Evolutionary conservation across 306 rosid species (phyloP), one percentile per base, ranked within the genome.

Genomic region (Glycine tomentella): DNA sequence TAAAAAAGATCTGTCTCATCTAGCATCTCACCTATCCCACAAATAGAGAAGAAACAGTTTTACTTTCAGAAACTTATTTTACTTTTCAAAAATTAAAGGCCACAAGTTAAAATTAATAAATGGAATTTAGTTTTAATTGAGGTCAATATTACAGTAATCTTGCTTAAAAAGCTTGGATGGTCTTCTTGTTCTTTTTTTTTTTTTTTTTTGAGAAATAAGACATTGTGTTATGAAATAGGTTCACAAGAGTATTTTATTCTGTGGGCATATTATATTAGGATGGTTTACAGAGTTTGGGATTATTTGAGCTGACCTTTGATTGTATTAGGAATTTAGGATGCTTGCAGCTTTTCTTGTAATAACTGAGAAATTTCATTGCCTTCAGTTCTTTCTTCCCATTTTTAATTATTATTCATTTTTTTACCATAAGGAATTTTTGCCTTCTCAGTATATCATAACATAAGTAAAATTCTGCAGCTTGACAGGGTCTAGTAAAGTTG

Each of bases 401-500:
- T 84, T 44, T 20, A n/a, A n/a, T 20, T 20, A 20, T 20, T 20
- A 20, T 20, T n/a, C n/a, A n/a, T n/a, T n/a, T n/a, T n/a, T 63
- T 40, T 40, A 13, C 4, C 1, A 55, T 31, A 25, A 46, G 45
- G 75, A 75, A 49, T 57, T 69, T 83, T 68, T 80, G 13, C 73
- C 13, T 75, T 50, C 65, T 76, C 71, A 55, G 40, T 68, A 55
- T 76, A 74, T 71, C 70, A 59, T 82, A 75, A 82, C 70, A 66
- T 82, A 75, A 80, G 55, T 87, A 68, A 80, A 63, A 62, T 77
- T 70, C 70, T 85, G 83, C 93, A 93, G 99, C 86, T 77, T 80
- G 80, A 44, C 84, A 81, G 90, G 66, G 76, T 82, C 88, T 10
- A 81, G 88, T 69, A 91, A 88, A 84, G 92, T 95, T 58, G 94